Conservation (phyloP, 331 rosid genomes). For the Cucumis variabilis region DNA sequence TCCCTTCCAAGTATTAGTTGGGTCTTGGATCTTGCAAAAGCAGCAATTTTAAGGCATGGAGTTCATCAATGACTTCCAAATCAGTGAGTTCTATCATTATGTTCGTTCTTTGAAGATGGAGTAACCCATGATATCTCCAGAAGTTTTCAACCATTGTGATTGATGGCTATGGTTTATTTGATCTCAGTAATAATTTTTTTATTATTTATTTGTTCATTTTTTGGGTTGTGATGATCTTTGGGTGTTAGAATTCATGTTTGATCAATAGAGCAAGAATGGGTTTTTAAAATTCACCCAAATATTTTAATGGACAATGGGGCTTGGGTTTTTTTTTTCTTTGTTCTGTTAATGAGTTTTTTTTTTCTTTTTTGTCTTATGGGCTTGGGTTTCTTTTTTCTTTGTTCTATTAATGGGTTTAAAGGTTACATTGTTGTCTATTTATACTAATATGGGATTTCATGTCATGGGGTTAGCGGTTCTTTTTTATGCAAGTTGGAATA, state of each 20-base stretch:
- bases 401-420: conserved; percentile 28
- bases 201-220: background rate
- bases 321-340: no score
- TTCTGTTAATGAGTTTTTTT: no score
- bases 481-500: conserved; percentile 30
- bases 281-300: no score
- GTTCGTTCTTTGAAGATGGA: background rate
- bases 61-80: conserved; percentile 87
- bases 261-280: no score
- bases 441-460: conserved; percentile 36
- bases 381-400: background rate
- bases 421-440: conserved; percentile 49
- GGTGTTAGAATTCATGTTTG: no score
- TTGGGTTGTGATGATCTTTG: conserved; percentile 4
- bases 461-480: conserved; percentile 12
- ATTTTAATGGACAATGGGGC: no score
- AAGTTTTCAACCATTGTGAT: background rate
- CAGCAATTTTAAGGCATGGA: conserved; percentile 96
- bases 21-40: conserved; percentile 93
- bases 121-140: background rate
- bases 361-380: no score
- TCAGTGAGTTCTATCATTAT: conserved; percentile 63
- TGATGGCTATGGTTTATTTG: background rate
- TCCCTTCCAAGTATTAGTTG: conserved; percentile 82
- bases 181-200: background rate